Percentiles rank a stretch among this genome's conserved stretches.
phyloP scores from a whole-genome alignment of 306 rosid species.

The Lotus japonicus region DNA sequence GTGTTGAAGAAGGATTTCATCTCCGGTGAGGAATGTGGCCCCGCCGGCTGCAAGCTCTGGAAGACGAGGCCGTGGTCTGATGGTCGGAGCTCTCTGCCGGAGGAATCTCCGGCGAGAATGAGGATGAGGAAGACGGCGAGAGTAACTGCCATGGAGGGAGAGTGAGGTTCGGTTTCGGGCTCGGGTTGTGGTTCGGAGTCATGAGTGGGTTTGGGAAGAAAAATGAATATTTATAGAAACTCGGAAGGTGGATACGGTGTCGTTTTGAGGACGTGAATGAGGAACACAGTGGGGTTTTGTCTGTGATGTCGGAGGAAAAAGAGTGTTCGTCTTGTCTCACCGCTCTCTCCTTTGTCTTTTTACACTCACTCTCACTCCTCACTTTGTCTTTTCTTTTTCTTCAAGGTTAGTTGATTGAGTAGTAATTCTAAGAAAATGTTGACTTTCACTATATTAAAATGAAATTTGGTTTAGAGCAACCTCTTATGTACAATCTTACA shows the following conservation, averaged over 20 bases:
- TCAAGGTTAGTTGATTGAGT: too few species aligned
- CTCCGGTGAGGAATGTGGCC: slow-evolving; percentile 31
- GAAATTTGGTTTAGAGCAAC: too few species aligned
- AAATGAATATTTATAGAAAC: neutral
- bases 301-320: slow-evolving; percentile 25
- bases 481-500: too few species aligned
- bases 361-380: neutral
- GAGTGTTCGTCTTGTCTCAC: neutral
- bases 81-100: slow-evolving; percentile 70
- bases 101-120: slow-evolving; percentile 33
- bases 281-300: slow-evolving; percentile 10
- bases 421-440: neutral
- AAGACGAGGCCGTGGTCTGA: slow-evolving; percentile 72
- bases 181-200: neutral
- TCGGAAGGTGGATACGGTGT: neutral
- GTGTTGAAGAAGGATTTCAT: slow-evolving; percentile 66
- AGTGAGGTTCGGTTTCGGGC: neutral
- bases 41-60: slow-evolving; percentile 43
- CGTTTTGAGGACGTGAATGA: slow-evolving; percentile 15
- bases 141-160: slow-evolving; percentile 16
- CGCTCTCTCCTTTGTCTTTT: slow-evolving; percentile 39
- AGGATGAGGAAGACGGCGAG: neutral
- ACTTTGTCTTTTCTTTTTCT: neutral
- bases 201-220: neutral
- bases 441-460: neutral